Percentiles rank a stretch among this genome's conserved stretches.
These are phyloP conservation scores for Hawksworthiomyces lignivorus DNA, from an alignment of 2,329 filamentous ascomycete genomes.

Conservation along the genomic window DNA sequence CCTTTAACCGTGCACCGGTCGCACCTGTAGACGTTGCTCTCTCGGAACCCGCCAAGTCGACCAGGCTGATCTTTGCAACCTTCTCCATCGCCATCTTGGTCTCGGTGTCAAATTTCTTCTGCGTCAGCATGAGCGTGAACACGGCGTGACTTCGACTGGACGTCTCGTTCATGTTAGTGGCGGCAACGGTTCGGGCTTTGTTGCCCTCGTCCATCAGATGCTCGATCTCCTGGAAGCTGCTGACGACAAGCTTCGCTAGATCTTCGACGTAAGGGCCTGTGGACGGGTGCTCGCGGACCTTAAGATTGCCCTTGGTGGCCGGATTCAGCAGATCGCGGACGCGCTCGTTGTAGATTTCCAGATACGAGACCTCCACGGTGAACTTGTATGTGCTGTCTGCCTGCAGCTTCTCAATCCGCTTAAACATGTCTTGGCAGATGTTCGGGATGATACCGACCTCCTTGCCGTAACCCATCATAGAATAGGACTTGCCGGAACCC, in stretches of 20 bases:
- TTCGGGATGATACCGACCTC: conserved; percentile 85
- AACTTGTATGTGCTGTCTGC: conserved; percentile 89
- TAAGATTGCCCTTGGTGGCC: conserved; percentile 64
- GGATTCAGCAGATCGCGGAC: conserved; percentile 85
- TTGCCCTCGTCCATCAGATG: conserved; percentile 99
- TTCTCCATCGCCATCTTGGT: conserved; percentile 98
- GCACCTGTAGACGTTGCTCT: conserved; percentile 95
- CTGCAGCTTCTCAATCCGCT: conserved; percentile 72
- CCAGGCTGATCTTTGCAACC: conserved; percentile 94
- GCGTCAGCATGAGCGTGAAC: conserved; percentile 90
- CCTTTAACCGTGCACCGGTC: conserved; percentile 88
- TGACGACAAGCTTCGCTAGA: conserved; percentile 85
- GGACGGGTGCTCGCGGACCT: conserved; percentile 90
- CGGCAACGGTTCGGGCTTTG: conserved; percentile 94
- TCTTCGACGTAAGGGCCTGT: conserved; percentile 97
- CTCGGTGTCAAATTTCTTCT: conserved; percentile 83
- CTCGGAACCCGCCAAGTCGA: conserved; percentile 96
- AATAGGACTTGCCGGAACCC: conserved; percentile 96
- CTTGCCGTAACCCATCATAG: conserved; percentile 78
- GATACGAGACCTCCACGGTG: conserved; percentile 95
- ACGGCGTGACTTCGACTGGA: conserved; percentile 97
- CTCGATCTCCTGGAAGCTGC: conserved; percentile 91
- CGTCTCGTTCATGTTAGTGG: conserved; percentile 99
- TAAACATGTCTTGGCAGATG: conserved; percentile 92
- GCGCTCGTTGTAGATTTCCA: conserved; percentile 99